Conservation (phyloP, 164 flowering plant genomes). For the Brasenia schreberi region DNA sequence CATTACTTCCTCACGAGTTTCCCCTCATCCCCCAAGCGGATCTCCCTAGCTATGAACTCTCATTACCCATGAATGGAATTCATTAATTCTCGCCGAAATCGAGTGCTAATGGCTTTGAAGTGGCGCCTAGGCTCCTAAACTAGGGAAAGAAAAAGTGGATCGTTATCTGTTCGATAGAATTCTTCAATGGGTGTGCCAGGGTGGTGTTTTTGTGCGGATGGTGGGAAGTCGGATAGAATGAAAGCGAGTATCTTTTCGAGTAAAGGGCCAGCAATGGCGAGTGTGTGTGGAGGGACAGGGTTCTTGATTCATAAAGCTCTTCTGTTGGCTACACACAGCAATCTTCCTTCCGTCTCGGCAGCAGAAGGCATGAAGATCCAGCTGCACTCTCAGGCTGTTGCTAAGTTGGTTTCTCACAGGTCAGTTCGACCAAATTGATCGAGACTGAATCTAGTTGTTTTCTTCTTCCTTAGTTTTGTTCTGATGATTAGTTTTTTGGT, state of each 20-base stretch:
- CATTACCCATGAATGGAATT: not conserved
- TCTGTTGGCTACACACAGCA: constrained; percentile 69
- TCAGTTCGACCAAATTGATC: constrained; percentile 5
- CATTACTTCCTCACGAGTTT: not conserved
- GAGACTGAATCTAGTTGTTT: not conserved
- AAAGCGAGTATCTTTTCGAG: constrained; percentile 58
- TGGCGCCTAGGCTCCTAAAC: not conserved
- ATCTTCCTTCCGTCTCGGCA: constrained; percentile 61
- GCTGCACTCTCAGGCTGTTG: constrained; percentile 49
- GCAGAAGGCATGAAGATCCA: constrained; percentile 77
- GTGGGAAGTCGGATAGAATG: constrained; percentile 73
- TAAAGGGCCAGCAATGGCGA: constrained; percentile 60
- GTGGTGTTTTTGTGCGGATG: constrained; percentile 95
- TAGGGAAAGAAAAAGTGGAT: not conserved
- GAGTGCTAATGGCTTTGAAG: not conserved
- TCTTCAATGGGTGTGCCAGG: not conserved
- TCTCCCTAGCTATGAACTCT: not conserved
- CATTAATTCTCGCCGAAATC: not conserved
- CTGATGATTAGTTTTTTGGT: not conserved
- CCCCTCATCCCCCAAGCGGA: not conserved
- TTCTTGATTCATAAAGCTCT: constrained; percentile 74
- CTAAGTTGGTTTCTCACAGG: constrained; percentile 84
- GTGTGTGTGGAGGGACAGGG: constrained; percentile 35
- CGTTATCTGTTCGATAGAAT: not conserved
- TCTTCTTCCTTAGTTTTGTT: not conserved